These are phyloP conservation scores for Boletus eberwhitei DNA, from an alignment of 768 basidiomycete species.

Conservation along the genomic window DNA sequence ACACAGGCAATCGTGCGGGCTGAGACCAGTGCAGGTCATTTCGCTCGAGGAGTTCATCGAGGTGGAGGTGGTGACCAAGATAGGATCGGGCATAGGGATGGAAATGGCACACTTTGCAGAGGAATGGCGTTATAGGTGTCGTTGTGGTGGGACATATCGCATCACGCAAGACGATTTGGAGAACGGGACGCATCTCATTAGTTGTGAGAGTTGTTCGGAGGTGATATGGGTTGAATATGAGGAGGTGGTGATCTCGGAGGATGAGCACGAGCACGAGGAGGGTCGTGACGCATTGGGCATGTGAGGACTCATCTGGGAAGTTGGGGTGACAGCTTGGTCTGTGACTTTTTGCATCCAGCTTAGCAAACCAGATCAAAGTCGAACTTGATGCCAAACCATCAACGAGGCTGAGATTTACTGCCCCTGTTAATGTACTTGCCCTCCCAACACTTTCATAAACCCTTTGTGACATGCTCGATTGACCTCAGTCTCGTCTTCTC, in stretches of 20 bases:
- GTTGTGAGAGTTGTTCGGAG: slow-evolving; percentile 76
- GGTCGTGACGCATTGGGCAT: neutral
- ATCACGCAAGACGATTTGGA: slow-evolving; percentile 63
- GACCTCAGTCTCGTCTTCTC: no score
- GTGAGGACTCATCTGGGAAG: no score
- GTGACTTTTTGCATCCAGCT: slow-evolving; percentile 1
- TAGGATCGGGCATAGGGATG: slow-evolving; percentile 23
- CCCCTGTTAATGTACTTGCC: slow-evolving; percentile 34
- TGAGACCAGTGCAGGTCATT: slow-evolving; percentile 72
- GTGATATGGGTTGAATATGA: slow-evolving; percentile 46
- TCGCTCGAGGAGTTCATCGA: slow-evolving; percentile 69
- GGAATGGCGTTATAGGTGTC: slow-evolving; percentile 60
- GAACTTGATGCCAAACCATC: slow-evolving; percentile 3
- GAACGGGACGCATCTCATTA: slow-evolving; percentile 64
- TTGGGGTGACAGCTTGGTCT: no score
- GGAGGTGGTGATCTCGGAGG: slow-evolving; percentile 19
- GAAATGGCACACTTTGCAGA: slow-evolving; percentile 26
- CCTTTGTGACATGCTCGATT: no score
- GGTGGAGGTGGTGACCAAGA: neutral
- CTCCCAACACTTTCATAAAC: no score
- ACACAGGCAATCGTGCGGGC: slow-evolving; percentile 27
- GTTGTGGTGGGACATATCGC: slow-evolving; percentile 70
- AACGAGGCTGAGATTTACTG: neutral
- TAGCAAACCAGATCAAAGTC: slow-evolving; percentile 23
- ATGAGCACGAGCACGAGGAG: neutral